phyloP scores from a whole-genome alignment of 2,329 filamentous ascomycete genomes.

The Colletotrichum endophyticum region DNA sequence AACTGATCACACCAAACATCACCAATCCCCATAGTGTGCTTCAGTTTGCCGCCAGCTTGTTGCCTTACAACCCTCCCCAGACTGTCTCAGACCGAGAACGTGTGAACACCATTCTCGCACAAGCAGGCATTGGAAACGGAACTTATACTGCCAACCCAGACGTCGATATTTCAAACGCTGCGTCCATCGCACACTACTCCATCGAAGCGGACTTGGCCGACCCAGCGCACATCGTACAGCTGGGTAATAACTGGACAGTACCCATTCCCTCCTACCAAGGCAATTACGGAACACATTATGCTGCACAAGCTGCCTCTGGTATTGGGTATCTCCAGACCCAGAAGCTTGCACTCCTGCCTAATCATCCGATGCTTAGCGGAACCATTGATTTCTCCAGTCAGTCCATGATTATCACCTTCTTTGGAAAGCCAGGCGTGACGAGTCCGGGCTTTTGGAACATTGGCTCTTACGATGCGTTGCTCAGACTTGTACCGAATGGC shows the following conservation, averaged over 20 bases:
- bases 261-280: background rate
- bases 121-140: background rate
- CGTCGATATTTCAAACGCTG: background rate
- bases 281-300: background rate
- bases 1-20: background rate
- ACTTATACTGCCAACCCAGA: background rate
- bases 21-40: background rate
- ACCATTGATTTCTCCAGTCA: background rate
- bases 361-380: background rate
- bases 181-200: background rate
- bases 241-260: background rate
- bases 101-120: background rate
- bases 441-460: background rate
- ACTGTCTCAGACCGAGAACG: background rate
- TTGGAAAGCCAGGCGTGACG: background rate
- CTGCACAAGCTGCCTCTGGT: background rate
- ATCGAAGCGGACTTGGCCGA: background rate
- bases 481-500: background rate
- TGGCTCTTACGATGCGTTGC: background rate
- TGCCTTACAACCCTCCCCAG: background rate
- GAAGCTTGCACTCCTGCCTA: background rate
- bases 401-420: background rate
- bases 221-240: background rate
- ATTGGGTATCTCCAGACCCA: background rate
- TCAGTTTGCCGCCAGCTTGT: background rate